Percentiles rank a stretch among this genome's conserved stretches.
Conservation (phyloP, 257 asterid species). For the Coffea eugenioides region DNA sequence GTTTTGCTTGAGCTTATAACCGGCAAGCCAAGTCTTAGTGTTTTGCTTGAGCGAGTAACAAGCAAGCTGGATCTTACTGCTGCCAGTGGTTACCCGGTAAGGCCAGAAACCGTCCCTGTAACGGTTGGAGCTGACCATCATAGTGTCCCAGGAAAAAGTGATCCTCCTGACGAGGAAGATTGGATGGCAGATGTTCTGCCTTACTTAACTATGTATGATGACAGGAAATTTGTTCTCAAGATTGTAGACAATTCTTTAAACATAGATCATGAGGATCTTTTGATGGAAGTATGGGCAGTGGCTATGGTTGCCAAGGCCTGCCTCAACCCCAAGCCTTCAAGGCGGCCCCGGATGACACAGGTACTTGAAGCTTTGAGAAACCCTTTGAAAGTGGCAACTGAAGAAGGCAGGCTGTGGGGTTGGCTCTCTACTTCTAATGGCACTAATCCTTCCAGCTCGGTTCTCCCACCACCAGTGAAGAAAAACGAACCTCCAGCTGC, state of each 20-base stretch:
- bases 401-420: not conserved
- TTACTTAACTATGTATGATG: constrained; percentile 29
- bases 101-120: not conserved
- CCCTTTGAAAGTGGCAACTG: constrained; percentile 49
- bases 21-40: not conserved
- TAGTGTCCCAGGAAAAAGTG: not conserved
- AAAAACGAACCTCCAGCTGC: not conserved
- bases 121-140: not conserved
- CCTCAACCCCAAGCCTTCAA: not conserved
- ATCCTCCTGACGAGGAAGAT: constrained; percentile 22
- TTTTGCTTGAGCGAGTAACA: constrained; percentile 5
- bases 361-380: constrained; percentile 73
- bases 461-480: not conserved
- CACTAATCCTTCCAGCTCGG: not conserved
- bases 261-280: not conserved
- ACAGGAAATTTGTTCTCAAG: not conserved
- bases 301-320: not conserved
- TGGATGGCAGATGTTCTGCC: not conserved
- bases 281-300: not conserved
- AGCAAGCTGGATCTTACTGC: not conserved
- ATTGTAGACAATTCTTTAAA: constrained; percentile 3
- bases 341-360: constrained; percentile 58
- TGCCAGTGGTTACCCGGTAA: not conserved
- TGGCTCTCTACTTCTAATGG: not conserved
- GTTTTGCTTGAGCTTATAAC: constrained; percentile 5